Evolutionary conservation across 441 rosid genomes (phyloP).

Genomic region (Gossypium aridum): DNA sequence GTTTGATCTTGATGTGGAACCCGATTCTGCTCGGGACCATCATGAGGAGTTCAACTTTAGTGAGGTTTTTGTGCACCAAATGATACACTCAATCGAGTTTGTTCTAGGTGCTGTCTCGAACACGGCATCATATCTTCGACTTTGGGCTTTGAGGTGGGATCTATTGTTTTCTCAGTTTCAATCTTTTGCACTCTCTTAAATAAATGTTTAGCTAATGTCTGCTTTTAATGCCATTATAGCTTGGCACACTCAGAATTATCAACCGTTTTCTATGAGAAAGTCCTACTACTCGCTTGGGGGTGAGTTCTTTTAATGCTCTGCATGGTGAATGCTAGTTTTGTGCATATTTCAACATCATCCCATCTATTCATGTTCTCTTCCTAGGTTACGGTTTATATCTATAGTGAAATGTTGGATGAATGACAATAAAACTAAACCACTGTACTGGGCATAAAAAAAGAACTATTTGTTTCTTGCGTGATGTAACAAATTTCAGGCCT

Average conservation of each 20-base stretch:
- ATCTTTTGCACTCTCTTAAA: not conserved
- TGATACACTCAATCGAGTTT: slow-evolving; percentile 97
- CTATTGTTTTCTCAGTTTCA: not conserved
- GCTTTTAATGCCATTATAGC: slow-evolving; percentile 37
- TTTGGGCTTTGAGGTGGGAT: slow-evolving; percentile 90
- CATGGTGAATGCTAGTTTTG: not conserved
- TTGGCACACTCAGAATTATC: slow-evolving; percentile 97
- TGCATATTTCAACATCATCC: not conserved
- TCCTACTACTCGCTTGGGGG: slow-evolving; percentile 97
- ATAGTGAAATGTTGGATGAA: not conserved
- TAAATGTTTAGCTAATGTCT: slow-evolving; percentile 17
- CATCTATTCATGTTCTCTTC: not conserved
- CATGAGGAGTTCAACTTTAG: slow-evolving; percentile 92
- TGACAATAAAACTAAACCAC: slow-evolving; percentile 5
- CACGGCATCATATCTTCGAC: slow-evolving; percentile 97
- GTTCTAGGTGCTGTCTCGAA: slow-evolving; percentile 96
- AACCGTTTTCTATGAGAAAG: slow-evolving; percentile 93
- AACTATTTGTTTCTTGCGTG: not conserved
- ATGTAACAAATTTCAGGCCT: not conserved
- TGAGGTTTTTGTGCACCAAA: slow-evolving; percentile 97
- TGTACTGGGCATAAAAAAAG: not conserved
- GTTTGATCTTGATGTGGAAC: slow-evolving; percentile 68
- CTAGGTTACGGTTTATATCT: not conserved
- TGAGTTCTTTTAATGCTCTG: slow-evolving; percentile 31
- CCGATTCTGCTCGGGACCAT: slow-evolving; percentile 77